Base-by-base conservation (phyloP, 768 basidiomycete species). In the Trametes cinnabarina region DNA sequence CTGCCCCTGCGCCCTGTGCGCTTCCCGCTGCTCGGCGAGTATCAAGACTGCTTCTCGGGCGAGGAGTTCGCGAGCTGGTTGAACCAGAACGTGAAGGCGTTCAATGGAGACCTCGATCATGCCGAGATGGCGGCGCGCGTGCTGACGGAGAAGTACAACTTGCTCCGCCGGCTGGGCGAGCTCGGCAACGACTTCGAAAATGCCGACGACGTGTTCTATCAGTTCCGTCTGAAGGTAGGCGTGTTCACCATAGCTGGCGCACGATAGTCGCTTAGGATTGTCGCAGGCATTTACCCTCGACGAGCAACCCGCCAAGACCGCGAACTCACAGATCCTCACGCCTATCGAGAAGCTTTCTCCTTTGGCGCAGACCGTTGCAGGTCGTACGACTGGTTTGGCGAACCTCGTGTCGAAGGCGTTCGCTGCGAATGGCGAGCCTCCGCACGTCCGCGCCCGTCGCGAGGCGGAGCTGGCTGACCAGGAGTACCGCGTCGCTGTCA, bases 61-160 rank as follows among this genome's bases (percentile, higher is more conserved):
- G 92, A 93, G 40, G 94, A 96, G 62, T 87, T 97, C 62, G 89
- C 88, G 9, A 79, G 81, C 4, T 97, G 93, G 93, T 72, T 97
- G 55, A 84, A 85, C 56, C 82, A 80, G 56, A 86, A 90, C 61
- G 85, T 95, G 2, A 82, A 84, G 59, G 90, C 82, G 8, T 88
- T 96, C 60, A 86, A 82, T 17, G 90, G 88, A 19, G 88, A 79
- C 69, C 73, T 90, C 54, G 92, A 94, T 57, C 78, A 82, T 43
- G 92, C 92, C 2, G 90, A 91, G 63, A 85, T 92, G 51, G 83
- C 71, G n/a, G 83, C 84, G 25, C 69, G 69, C 30, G 81, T 84
- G 41, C 72, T 87, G 35, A 76, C 80, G 12, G 77, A 83, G 66
- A 76, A 78, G 64, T 77, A 81, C 34, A 78, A 79, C 43, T 76